A percentile compares a stretch with the other conserved stretches of the same genome.
Evolutionary conservation across 306 rosid species (phyloP).

Genomic region (Cucurbita maxima): DNA sequence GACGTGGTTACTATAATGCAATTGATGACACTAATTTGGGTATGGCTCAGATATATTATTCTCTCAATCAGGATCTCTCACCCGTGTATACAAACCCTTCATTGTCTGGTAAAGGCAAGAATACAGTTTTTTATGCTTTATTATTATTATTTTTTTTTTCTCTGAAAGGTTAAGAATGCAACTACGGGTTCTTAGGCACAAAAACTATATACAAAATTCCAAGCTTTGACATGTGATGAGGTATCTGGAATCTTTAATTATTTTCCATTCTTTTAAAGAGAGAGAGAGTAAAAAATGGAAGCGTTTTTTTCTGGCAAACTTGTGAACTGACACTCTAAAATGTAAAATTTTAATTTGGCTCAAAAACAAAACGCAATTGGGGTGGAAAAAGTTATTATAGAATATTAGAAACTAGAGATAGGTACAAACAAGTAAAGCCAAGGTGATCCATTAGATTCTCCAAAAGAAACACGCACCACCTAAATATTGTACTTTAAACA

Average conservation of each 20-base stretch:
- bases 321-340: neutral
- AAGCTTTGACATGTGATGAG: neutral
- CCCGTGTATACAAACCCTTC: too few relatives aligned
- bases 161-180: too few relatives aligned
- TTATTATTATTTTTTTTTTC: too few relatives aligned
- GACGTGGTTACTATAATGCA: too few relatives aligned
- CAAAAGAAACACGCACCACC: neutral
- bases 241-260: neutral
- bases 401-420: neutral
- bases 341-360: neutral
- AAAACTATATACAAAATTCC: neutral
- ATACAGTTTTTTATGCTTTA: too few relatives aligned
- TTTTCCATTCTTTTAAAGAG: neutral
- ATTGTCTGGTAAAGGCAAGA: too few relatives aligned
- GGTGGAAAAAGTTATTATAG: neutral
- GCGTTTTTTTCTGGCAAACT: neutral
- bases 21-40: too few relatives aligned
- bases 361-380: neutral
- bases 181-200: neutral
- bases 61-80: too few relatives aligned
- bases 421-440: conserved; percentile 1
- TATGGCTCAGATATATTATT: too few relatives aligned
- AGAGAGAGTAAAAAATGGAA: neutral
- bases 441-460: conserved; percentile 1
- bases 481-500: neutral